phyloP scores from a whole-genome alignment of 371 early-diverging fungal genomes.

The Zopfochytrium polystomum region DNA sequence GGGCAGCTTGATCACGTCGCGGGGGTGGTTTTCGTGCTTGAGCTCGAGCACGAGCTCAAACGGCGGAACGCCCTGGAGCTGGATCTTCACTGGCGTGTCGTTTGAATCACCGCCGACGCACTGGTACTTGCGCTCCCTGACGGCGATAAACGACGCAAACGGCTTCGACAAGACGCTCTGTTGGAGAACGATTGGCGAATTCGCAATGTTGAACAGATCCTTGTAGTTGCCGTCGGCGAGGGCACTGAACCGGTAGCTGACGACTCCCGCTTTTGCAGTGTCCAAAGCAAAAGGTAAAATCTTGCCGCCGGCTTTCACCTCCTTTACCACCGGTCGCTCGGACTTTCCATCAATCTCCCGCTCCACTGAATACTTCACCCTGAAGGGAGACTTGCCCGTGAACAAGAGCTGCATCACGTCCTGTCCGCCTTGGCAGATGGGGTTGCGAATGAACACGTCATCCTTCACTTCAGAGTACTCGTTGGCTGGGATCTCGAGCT shows the following conservation, averaged over 20 bases:
- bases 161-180: conserved; percentile 35
- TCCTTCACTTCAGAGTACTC: conserved; percentile 22
- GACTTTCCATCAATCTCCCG: background rate
- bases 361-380: conserved; percentile 24
- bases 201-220: background rate
- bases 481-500: conserved; percentile 23
- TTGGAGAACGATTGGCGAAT: background rate
- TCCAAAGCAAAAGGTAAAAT: conserved; percentile 24
- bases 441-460: conserved; percentile 8
- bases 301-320: conserved; percentile 9
- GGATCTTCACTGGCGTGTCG: conserved; percentile 19
- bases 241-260: conserved; percentile 31
- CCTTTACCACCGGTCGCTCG: conserved; percentile 1
- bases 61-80: conserved; percentile 38
- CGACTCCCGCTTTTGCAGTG: conserved; percentile 33
- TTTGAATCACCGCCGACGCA: conserved; percentile 32
- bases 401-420: conserved; percentile 34
- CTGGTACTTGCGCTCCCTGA: conserved; percentile 26
- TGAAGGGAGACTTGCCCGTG: conserved; percentile 41
- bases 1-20: conserved; percentile 19
- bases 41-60: conserved; percentile 34
- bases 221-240: conserved; percentile 47
- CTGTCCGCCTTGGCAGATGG: conserved; percentile 31
- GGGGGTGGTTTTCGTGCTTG: conserved; percentile 39
- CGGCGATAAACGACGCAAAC: conserved; percentile 32